Percentiles rank a stretch among this genome's conserved stretches.
Evolutionary conservation across 2,329 filamentous ascomycete species (phyloP).

Genomic region (Zopfia rhizophila): DNA sequence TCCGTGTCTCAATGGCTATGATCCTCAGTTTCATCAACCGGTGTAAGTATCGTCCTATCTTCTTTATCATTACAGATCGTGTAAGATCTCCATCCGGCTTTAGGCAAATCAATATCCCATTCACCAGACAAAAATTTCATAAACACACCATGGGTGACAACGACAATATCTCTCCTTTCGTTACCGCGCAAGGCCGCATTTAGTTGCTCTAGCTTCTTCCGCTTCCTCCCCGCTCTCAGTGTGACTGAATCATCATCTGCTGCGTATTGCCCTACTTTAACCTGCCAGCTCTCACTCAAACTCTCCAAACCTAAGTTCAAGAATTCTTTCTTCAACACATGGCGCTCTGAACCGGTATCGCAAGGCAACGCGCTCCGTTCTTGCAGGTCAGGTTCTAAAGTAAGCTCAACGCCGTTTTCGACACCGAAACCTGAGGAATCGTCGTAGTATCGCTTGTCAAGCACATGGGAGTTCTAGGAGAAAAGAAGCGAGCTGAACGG

Average conservation of each 20-base stretch:
- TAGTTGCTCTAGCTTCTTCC: slow-evolving; percentile 14
- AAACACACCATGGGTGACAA: slow-evolving; percentile 45
- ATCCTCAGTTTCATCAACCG: too few relatives aligned
- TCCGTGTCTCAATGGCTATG: too few relatives aligned
- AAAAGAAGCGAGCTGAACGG: slow-evolving; percentile 14
- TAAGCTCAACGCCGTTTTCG: slow-evolving; percentile 16
- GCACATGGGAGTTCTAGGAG: slow-evolving; percentile 8
- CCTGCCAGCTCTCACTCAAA: slow-evolving; percentile 12
- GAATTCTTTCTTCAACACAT: slow-evolving; percentile 16
- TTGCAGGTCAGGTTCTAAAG: slow-evolving; percentile 17
- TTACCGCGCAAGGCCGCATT: slow-evolving; percentile 10
- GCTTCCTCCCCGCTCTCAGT: slow-evolving; percentile 12
- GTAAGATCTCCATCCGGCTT: slow-evolving; percentile 43
- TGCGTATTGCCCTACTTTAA: slow-evolving; percentile 16
- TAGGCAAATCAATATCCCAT: slow-evolving; percentile 40
- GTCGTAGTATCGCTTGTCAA: slow-evolving; percentile 17
- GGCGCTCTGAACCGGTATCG: slow-evolving; percentile 18
- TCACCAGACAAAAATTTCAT: slow-evolving; percentile 43
- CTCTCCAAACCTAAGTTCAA: slow-evolving; percentile 10
- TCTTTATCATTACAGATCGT: slow-evolving; percentile 24
- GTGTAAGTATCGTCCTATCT: too few relatives aligned
- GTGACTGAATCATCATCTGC: slow-evolving; percentile 13
- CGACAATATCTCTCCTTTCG: slow-evolving; percentile 31
- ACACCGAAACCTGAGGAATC: slow-evolving; percentile 10
- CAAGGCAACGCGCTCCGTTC: slow-evolving; percentile 20